Evolutionary conservation across 345 rosid genomes (phyloP).

Genomic region (Passiflora organensis): DNA sequence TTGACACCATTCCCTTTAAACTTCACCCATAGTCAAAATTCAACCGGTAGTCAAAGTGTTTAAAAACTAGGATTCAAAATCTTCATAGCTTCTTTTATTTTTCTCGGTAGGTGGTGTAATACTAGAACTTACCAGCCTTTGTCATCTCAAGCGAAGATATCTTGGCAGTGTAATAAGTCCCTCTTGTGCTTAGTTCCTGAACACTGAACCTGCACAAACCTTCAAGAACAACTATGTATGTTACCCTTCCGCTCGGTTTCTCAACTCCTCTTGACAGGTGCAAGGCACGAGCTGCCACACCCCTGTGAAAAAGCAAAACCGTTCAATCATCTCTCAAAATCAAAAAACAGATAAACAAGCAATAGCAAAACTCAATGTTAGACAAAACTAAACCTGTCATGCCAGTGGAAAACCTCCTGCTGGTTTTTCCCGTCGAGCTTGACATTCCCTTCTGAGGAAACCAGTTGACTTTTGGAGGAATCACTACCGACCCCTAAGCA

Average conservation of each 20-base stretch:
- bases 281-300: slow-evolving; percentile 96
- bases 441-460: slow-evolving; percentile 58
- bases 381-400: slow-evolving; percentile 52
- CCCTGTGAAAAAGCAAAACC: slow-evolving; percentile 32
- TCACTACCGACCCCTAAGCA: slow-evolving; percentile 59
- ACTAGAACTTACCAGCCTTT: slow-evolving; percentile 50
- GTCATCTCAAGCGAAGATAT: slow-evolving; percentile 91
- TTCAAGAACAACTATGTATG: slow-evolving; percentile 95
- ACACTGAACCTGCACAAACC: slow-evolving; percentile 93
- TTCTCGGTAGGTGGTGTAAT: too few species aligned
- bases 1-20: too few species aligned
- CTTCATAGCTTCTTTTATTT: too few species aligned
- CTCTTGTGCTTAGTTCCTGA: slow-evolving; percentile 88
- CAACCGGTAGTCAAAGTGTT: too few species aligned
- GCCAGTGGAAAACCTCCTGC: slow-evolving; percentile 85
- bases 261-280: slow-evolving; percentile 98
- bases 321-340: slow-evolving; percentile 1
- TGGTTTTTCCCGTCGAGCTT: slow-evolving; percentile 77
- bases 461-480: slow-evolving; percentile 54
- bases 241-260: slow-evolving; percentile 99
- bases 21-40: too few species aligned
- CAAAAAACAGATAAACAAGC: not conserved
- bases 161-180: slow-evolving; percentile 79
- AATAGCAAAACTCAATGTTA: not conserved
- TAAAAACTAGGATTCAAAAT: too few species aligned